phyloP scores from a whole-genome alignment of 306 rosid genomes.

The Corylus avellana region DNA sequence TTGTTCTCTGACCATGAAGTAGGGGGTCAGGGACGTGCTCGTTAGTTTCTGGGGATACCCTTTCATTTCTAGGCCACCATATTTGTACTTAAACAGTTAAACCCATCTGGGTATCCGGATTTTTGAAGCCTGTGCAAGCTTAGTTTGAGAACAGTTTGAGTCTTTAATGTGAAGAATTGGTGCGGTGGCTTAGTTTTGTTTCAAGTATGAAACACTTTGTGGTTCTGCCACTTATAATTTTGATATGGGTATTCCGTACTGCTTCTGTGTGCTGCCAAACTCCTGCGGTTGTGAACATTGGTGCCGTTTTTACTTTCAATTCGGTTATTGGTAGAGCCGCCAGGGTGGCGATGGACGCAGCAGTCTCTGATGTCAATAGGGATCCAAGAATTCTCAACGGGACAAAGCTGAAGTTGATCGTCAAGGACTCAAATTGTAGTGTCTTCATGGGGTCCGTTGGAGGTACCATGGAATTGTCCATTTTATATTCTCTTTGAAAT shows the following conservation, averaged over 20 bases:
- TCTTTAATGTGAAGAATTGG: slow-evolving; percentile 25
- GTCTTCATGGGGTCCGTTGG: slow-evolving; percentile 78
- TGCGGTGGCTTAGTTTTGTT: slow-evolving; percentile 29
- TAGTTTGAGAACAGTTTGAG: slow-evolving; percentile 29
- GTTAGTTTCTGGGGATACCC: background rate
- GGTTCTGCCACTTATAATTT: slow-evolving; percentile 31
- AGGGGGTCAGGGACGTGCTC: background rate
- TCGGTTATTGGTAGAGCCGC: slow-evolving; percentile 86
- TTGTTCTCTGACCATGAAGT: background rate
- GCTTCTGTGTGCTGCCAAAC: slow-evolving; percentile 45
- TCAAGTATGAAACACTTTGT: slow-evolving; percentile 39
- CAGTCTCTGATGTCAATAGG: slow-evolving; percentile 70
- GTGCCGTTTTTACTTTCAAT: slow-evolving; percentile 71
- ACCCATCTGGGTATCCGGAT: slow-evolving; percentile 15
- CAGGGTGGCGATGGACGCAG: slow-evolving; percentile 66
- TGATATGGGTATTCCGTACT: slow-evolving; percentile 49
- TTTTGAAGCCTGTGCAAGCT: slow-evolving; percentile 2
- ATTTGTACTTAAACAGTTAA: slow-evolving; percentile 7
- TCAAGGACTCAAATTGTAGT: slow-evolving; percentile 58
- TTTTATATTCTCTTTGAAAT: background rate
- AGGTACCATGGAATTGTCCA: slow-evolving; percentile 43
- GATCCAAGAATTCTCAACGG: slow-evolving; percentile 68
- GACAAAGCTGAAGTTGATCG: slow-evolving; percentile 48
- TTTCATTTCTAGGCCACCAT: background rate
- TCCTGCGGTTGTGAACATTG: slow-evolving; percentile 69